These are phyloP conservation scores for Hapsidospora chrysogenum DNA, from an alignment of 495 filamentous ascomycete genomes.

Conservation along the genomic window DNA sequence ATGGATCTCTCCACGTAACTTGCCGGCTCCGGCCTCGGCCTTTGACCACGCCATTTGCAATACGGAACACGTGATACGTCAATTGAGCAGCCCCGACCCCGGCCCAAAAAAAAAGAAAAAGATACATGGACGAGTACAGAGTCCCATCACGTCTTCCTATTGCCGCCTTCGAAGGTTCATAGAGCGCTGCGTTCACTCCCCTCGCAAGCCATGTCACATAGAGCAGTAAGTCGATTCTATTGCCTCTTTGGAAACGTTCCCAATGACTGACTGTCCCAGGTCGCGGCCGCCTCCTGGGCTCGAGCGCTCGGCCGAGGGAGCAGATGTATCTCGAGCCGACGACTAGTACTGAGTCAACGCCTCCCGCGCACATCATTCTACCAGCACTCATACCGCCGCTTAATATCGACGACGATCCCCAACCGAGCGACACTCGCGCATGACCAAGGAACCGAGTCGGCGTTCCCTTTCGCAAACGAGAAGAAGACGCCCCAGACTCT, in stretches of 20 bases:
- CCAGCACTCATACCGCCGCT: not conserved
- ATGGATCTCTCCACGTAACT: too few species aligned
- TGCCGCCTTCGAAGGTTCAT: too few species aligned
- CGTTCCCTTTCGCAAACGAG: too few species aligned
- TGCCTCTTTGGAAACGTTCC: not conserved
- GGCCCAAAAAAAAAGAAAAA: too few species aligned
- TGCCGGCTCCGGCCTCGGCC: too few species aligned
- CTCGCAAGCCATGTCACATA: not conserved
- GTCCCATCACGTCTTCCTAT: too few species aligned
- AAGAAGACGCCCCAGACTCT: slow-evolving; percentile 49
- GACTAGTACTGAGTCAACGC: not conserved
- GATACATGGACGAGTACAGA: too few species aligned
- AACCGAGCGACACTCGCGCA: not conserved
- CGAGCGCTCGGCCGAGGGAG: not conserved
- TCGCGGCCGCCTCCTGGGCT: not conserved
- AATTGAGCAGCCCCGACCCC: too few species aligned
- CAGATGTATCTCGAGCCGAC: not conserved
- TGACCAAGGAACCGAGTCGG: not conserved
- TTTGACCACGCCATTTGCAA: too few species aligned
- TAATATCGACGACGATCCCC: not conserved
- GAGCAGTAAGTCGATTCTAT: not conserved
- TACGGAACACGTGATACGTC: too few species aligned
- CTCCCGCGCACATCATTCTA: not conserved
- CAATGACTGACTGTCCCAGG: not conserved
- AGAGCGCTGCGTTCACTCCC: too few species aligned